Evolutionary conservation across 2,329 filamentous ascomycete genomes (phyloP).

Genomic region (Tolypocladium tropicale): DNA sequence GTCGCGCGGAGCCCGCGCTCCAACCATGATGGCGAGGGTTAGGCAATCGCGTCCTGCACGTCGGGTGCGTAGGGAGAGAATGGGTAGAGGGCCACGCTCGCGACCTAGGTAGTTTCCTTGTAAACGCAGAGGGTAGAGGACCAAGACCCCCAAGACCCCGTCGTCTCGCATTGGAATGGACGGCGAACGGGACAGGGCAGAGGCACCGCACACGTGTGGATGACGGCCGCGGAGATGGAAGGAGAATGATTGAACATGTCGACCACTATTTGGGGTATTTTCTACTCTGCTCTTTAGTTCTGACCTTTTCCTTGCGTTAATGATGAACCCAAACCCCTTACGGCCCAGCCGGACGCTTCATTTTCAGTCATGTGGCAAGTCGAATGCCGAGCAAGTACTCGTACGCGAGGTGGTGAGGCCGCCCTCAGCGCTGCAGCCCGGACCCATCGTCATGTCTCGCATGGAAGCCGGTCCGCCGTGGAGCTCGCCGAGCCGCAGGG

Average conservation of each 20-base stretch:
- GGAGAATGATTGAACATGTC: neutral
- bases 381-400: no score
- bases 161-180: neutral
- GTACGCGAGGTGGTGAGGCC: no score
- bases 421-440: no score
- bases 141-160: neutral
- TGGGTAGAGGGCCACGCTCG: neutral
- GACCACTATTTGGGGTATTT: neutral
- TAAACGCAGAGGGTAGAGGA: no score
- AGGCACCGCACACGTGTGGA: neutral
- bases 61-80: neutral
- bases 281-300: neutral
- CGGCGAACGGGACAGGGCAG: neutral
- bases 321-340: neutral
- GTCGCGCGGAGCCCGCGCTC: neutral
- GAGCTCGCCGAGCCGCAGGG: no score
- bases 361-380: no score
- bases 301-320: neutral
- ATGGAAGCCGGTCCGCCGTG: no score
- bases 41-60: neutral
- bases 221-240: neutral
- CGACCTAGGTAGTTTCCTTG: neutral
- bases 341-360: neutral
- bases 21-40: neutral
- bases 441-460: no score